A percentile compares a stretch with the other conserved stretches of the same genome.
Conservation (phyloP, 352 stramenopile species). For the Phytophthora sp. region DNA sequence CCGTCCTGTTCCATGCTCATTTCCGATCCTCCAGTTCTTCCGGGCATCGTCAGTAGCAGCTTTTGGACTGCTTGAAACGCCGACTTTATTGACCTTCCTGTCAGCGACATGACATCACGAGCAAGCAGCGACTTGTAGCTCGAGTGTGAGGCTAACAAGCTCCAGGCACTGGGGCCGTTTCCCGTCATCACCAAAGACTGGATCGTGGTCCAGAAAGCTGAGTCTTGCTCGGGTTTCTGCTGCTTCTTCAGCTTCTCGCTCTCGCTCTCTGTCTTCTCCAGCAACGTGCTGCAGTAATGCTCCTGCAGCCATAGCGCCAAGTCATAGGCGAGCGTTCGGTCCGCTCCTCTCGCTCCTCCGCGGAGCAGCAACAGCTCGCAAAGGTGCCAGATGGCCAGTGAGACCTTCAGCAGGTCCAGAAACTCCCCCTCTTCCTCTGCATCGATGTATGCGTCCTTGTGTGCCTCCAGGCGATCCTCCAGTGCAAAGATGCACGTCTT, state of each 20-base stretch:
- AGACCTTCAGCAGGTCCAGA: constrained; percentile 76
- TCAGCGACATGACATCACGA: constrained; percentile 48
- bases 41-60: constrained; percentile 75
- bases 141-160: constrained; percentile 63
- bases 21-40: constrained; percentile 17
- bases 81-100: constrained; percentile 46
- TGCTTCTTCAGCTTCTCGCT: constrained; percentile 50
- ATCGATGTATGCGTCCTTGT: constrained; percentile 15
- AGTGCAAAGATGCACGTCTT: constrained; percentile 71
- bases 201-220: constrained; percentile 71
- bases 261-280: constrained; percentile 61
- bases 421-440: constrained; percentile 54
- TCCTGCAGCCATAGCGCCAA: constrained; percentile 78
- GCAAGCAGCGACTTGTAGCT: constrained; percentile 58
- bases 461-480: constrained; percentile 53
- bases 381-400: constrained; percentile 79
- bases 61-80: constrained; percentile 69
- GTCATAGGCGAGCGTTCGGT: constrained; percentile 72
- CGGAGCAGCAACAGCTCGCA: constrained; percentile 81
- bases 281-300: constrained; percentile 61
- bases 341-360: constrained; percentile 51
- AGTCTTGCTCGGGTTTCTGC: constrained; percentile 47
- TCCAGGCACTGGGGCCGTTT: constrained; percentile 59
- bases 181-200: constrained; percentile 62
- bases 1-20: constrained; percentile 20